Base-by-base conservation (phyloP, 1,284 basidiomycete species). In the Termitomyces sp. region DNA sequence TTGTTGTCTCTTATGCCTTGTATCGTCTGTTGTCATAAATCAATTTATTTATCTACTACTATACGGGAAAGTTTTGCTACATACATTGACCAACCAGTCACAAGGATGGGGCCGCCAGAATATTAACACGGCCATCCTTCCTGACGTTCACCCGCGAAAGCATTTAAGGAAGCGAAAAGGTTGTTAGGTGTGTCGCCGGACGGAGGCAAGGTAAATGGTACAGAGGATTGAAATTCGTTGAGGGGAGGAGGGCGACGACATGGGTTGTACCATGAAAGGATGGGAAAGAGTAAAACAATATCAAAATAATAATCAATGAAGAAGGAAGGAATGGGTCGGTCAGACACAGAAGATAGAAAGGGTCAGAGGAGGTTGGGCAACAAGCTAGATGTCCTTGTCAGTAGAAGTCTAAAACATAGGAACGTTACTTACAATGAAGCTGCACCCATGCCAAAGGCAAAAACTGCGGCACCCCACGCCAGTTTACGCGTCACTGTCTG, bases 401-500 rank as follows among this genome's bases (percentile, higher is more conserved):
- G 37, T 35, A 10, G 40, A 38, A 43, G 14, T 11, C n/a, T 6
- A 11, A 50, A 47, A 44, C 9, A 30, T 21, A 14, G 57, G 49
- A 58, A 18, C 9, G 47, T 24, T 5, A 79, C 84, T 71, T 65
- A 88, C 87, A 84, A 75, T 58, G 85, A 88, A 87, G 84, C 75
- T 57, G 85, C 86, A 54, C 84, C 75, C 66, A 84, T 70, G 26
- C 86, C 87, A 47, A 87, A 74, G 34, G 84, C 85, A 64, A 91
- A 90, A 26, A 83, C 83, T 39, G 85, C 77, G 9, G 83, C 72
- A 35, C 88, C 88, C 88, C 88, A 91, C 0, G 82, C 84, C 55
- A 82, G 72, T 14, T 83, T 82, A 65, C 84, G 87, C 61, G 80
- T 77, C 65, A 79, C 74, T 2, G 88, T 83, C 64, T 81, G 74